Evolutionary conservation across 192 early-diverging fungal genomes (phyloP), one percentile per base, ranked within the genome.

Genomic region (Coemansia aciculifera): DNA sequence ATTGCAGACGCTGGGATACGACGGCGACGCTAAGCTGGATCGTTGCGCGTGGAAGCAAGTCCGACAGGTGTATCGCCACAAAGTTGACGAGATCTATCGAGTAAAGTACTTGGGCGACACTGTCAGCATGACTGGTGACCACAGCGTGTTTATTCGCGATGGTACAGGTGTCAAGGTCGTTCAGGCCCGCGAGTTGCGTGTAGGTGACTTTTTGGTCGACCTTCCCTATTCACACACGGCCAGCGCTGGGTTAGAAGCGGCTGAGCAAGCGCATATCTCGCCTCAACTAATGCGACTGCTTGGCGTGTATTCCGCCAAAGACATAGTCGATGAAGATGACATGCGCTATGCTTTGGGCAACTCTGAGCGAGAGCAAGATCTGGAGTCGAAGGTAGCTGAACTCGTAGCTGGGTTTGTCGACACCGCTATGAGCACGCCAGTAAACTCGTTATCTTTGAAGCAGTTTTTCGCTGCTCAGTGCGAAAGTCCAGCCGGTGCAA

Each of bases 61-160:
- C 4, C 72, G 76, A 7, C 75, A 78, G 65, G 80, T 83, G 15
- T 83, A 83, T 21, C 80, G 80, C 48, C 80, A 83, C 67, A 78
- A 66, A 59, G 76, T 83, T 27, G 63, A 75, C 59, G 76, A 78
- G 62, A 64, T 83, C 6, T 83, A 83, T 29, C 76, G 75, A 67
- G 74, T 83, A 19, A 62, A 65, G 24, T 83, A 75, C 24, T 42
- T 78, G 59, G 81, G 77, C 48, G 72, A 78, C 43, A 75, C 62
- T 9, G 70, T 83, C 15, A 72, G 81, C 27, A 83, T 77, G 39
- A 83, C 81, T 1, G 81, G 81, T 61, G 81, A 83, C 38, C 81
- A 83, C 48, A 83, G 81, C 69, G 81, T 83, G 31, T 83, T 83
- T 64, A 72, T 83, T 23, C 72, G 77, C 21, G 49, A 69, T 17